A percentile compares a stretch with the other conserved stretches of the same genome.
Evolutionary conservation across 108 stramenopile species (phyloP).

Genomic region (Cyclotella distinguenda): DNA sequence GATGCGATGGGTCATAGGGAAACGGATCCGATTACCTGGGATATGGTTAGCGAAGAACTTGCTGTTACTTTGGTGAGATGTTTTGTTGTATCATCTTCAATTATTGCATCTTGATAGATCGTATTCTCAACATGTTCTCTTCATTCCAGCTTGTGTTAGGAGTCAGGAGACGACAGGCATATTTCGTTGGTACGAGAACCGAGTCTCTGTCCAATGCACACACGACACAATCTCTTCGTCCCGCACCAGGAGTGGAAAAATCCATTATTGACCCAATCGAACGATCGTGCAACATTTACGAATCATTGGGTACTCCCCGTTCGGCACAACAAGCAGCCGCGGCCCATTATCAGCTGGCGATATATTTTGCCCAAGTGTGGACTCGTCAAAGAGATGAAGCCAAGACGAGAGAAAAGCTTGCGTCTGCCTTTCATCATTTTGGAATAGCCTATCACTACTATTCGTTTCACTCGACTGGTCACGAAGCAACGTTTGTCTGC

Average conservation of each 20-base stretch:
- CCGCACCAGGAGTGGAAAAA: conserved; percentile 72
- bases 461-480: conserved; percentile 44
- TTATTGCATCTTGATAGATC: neutral
- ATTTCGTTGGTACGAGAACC: conserved; percentile 53
- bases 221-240: conserved; percentile 50
- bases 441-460: conserved; percentile 70
- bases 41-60: conserved; percentile 83
- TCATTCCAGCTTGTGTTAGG: conserved; percentile 68
- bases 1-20: conserved; percentile 68
- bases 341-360: conserved; percentile 81
- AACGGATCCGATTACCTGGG: conserved; percentile 73
- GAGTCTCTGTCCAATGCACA: conserved; percentile 47
- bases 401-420: conserved; percentile 78
- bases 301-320: conserved; percentile 57
- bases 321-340: conserved; percentile 76
- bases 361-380: conserved; percentile 77
- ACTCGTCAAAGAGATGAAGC: conserved; percentile 79
- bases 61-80: conserved; percentile 53
- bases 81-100: neutral
- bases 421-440: conserved; percentile 71
- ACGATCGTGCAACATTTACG: conserved; percentile 70
- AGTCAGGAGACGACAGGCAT: conserved; percentile 74
- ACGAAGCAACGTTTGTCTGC: conserved; percentile 77
- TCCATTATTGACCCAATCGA: conserved; percentile 82
- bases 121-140: neutral